Base-by-base conservation (phyloP, 2,329 filamentous ascomycete species). In the Diaporthe vexans region DNA sequence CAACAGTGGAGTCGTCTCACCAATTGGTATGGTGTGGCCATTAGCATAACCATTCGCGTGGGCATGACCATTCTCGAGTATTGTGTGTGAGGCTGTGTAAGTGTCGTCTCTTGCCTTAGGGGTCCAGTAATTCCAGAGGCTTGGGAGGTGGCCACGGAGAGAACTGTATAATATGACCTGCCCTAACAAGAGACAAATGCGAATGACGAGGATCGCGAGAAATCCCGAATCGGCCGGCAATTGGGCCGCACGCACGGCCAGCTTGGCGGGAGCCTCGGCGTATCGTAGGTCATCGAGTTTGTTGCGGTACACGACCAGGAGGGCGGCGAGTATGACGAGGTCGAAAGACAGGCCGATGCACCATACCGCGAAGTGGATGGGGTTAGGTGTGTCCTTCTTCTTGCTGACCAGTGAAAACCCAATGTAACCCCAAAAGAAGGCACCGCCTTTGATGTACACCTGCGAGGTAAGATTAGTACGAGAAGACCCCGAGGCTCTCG, bases 391-490 rank as follows among this genome's bases (percentile, higher is more conserved):
- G 46, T 94, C 92, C 76, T 91, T 91, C 80, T 93, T 94, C 82
- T 98, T 59, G 69, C 74, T 95, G 79, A 97, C 88, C 73, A 98
- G 89, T 40, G 95, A 95, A 80, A 98, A 93, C 77, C 97, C 89
- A 77, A 98, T 90, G 78, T 98, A 92, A 67, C 94, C 89, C 85
- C 97, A 97, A 77, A 97, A 91, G 86, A 97, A 98, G 77, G 95
- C 93, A 58, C 94, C 93, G 72, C 93, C 94, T 73, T 94, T 90
- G 76, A 97, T 87, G 83, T 97, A 97, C 80, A 97, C 93, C 95
- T 98, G 56, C 57, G 69, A 35, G 24, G 17, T 19, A 6, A 59
- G 46, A 57, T 72, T 63, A 74, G 72, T 24, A 63, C 21, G 24
- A 17, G 26, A 48, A 46, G 59, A 58, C 26, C 46, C 43, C 67